phyloP scores from a whole-genome alignment of 768 basidiomycete species.

The Sporobolomyces phaffii region DNA sequence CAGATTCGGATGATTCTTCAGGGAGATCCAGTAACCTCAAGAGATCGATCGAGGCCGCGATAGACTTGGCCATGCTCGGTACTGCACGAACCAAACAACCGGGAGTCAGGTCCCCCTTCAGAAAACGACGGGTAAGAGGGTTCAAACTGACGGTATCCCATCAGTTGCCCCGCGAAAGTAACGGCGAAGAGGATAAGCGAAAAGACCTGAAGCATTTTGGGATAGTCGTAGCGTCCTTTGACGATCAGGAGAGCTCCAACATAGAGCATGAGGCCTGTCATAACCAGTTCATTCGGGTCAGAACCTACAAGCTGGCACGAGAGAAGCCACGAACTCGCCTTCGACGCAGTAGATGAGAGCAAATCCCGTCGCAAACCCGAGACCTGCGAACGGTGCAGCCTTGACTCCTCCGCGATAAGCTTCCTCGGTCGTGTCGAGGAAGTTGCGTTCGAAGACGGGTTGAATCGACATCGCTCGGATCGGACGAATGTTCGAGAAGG shows the following conservation, averaged over 20 bases:
- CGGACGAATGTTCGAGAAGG: slow-evolving; percentile 73
- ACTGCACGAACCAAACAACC: slow-evolving; percentile 49
- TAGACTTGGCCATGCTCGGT: slow-evolving; percentile 76
- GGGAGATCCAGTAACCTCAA: slow-evolving; percentile 61
- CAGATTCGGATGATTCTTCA: slow-evolving; percentile 62
- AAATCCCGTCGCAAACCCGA: slow-evolving; percentile 71
- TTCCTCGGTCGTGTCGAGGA: slow-evolving; percentile 57
- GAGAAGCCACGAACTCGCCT: slow-evolving; percentile 44
- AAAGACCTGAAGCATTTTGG: slow-evolving; percentile 82
- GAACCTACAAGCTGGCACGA: too few species aligned
- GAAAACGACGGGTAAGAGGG: not conserved
- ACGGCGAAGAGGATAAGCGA: slow-evolving; percentile 89
- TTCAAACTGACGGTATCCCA: slow-evolving; percentile 74
- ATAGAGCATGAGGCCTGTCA: slow-evolving; percentile 73
- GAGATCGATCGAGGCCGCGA: slow-evolving; percentile 76
- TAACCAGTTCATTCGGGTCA: not conserved
- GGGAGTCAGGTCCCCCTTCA: not conserved
- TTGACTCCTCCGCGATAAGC: slow-evolving; percentile 65
- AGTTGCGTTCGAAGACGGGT: slow-evolving; percentile 61
- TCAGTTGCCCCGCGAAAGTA: slow-evolving; percentile 79
- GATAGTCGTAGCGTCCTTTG: slow-evolving; percentile 72
- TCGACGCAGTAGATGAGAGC: slow-evolving; percentile 83
- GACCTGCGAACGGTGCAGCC: slow-evolving; percentile 82
- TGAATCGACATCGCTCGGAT: slow-evolving; percentile 85
- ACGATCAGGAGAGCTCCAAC: slow-evolving; percentile 80